Evolutionary conservation across 1,284 basidiomycete species (phyloP).

Genomic region (Phenoliferia sp.): DNA sequence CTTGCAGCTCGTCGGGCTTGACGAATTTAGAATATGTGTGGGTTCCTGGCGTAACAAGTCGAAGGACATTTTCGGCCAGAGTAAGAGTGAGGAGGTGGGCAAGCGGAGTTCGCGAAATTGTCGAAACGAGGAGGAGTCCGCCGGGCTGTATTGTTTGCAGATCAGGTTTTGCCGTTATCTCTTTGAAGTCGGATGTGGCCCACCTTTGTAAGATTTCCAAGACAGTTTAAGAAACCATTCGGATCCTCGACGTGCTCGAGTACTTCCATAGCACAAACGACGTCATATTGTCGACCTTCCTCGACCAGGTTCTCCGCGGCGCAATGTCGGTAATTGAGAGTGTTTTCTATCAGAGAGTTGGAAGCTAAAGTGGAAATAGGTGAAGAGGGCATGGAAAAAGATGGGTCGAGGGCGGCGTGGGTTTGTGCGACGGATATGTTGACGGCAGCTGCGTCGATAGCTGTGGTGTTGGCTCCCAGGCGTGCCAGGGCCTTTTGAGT

Average conservation of each 20-base stretch:
- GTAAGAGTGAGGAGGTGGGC: slow-evolving; percentile 86
- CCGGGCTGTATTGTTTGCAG: slow-evolving; percentile 60
- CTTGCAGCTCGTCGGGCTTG: slow-evolving; percentile 79
- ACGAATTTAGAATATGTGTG: slow-evolving; percentile 90
- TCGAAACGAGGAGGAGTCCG: slow-evolving; percentile 91
- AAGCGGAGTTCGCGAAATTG: slow-evolving; percentile 90
- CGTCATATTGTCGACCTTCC: slow-evolving; percentile 63
- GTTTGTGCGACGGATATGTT: slow-evolving; percentile 82
- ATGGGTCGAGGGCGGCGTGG: slow-evolving; percentile 75
- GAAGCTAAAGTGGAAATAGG: slow-evolving; percentile 9
- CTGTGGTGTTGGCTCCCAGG: slow-evolving; percentile 77
- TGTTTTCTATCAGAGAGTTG: neutral
- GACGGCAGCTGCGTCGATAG: slow-evolving; percentile 81
- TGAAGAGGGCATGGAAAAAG: slow-evolving; percentile 9
- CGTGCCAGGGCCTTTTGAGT: slow-evolving; percentile 68
- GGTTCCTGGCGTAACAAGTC: slow-evolving; percentile 81
- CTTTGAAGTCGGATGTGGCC: too few species aligned
- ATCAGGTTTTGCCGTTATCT: too few species aligned
- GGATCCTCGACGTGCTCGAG: slow-evolving; percentile 96
- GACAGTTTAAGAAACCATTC: slow-evolving; percentile 70
- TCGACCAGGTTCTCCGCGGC: slow-evolving; percentile 70
- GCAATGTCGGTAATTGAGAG: slow-evolving; percentile 64
- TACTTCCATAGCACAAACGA: slow-evolving; percentile 97
- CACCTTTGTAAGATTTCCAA: slow-evolving; percentile 80
- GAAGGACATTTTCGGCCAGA: slow-evolving; percentile 76